Base-by-base conservation (phyloP, 2,329 filamentous ascomycete genomes). In the Fusarium armeniacum region DNA sequence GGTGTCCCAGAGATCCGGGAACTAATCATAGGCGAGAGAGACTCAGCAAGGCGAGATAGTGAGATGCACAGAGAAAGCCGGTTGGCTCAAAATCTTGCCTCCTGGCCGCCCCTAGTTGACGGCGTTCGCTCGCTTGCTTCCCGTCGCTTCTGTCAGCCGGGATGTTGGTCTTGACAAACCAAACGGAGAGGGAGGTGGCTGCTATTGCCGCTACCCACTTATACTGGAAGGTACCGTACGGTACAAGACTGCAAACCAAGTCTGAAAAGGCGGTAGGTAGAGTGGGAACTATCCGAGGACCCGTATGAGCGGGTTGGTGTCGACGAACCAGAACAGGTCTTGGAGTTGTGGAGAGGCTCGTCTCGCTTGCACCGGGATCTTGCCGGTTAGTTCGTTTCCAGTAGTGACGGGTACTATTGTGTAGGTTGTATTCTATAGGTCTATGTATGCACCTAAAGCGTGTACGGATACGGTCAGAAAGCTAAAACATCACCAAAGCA, bases 51-150 rank as follows among this genome's bases (percentile, higher is more conserved):
- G 67, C 65, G 69, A 73, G 71, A 69, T 73, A 71, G 67, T 67
- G 64, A 69, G 71, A 73, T 74, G 67, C 51, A 58, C 56, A 62
- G 64, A 73, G 56, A 52, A 55, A 68, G 64, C 60, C 54, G 55
- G 58, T 73, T 69, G 67, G 64, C 65, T 62, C 63, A 70, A 53
- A 43, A 65, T 56, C 59, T 36, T 47, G 28, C 60, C 46, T 36
- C 33, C 66, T 46, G 28, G 44, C n/a, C 24, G 22, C 62, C 58
- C 67, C 67, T 70, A 63, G 71, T 55, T 67, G 63, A 58, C 67
- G 67, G 63, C 50, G 64, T 67, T 70, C 69, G 69, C 71, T 73
- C 71, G 71, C 71, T 73, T 73, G 65, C 67, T 73, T 74, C 69
- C 71, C 71, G 71, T 69, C 62, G 71, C 41, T 58, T 67, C 71